Conservation (phyloP, 2,329 filamentous ascomycete genomes). For the Fusarium graminum region DNA sequence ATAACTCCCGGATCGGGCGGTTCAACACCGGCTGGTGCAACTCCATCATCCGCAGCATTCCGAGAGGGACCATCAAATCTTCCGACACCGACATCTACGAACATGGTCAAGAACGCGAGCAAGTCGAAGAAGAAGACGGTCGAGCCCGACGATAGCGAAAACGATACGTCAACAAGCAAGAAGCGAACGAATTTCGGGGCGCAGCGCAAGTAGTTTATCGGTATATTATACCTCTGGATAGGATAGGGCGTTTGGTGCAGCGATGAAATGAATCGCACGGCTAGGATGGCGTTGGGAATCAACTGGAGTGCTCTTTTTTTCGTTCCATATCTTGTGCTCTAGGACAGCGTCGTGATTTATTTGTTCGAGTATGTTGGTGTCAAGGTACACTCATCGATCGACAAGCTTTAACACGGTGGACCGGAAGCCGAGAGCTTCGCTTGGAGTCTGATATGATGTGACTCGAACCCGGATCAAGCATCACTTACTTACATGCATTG, state of each 20-base stretch:
- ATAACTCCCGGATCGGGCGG: conserved; percentile 55
- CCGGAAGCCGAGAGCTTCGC: too few relatives aligned
- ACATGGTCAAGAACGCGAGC: conserved; percentile 59
- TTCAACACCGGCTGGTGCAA: conserved; percentile 54
- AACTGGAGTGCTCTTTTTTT: conserved; percentile 1
- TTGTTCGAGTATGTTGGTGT: too few relatives aligned
- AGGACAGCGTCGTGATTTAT: background rate
- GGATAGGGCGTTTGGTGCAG: conserved; percentile 19
- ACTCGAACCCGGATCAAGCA: too few relatives aligned
- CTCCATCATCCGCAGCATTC: conserved; percentile 67
- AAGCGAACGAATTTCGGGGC: conserved; percentile 71
- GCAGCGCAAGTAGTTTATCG: conserved; percentile 60
- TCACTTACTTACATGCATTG: too few relatives aligned
- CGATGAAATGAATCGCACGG: conserved; percentile 9
- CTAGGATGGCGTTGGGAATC: conserved; percentile 23
- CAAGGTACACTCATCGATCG: too few relatives aligned
- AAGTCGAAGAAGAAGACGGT: conserved; percentile 66
- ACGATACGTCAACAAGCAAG: conserved; percentile 66
- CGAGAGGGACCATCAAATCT: conserved; percentile 64
- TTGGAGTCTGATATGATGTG: too few relatives aligned
- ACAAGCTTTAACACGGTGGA: too few relatives aligned
- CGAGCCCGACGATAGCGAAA: conserved; percentile 70
- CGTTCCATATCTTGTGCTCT: background rate
- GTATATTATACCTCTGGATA: conserved; percentile 1
- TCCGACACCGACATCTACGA: conserved; percentile 68